Evolutionary conservation across 768 basidiomycete genomes (phyloP), one percentile per base, ranked within the genome.

Genomic region (Tremella mesenterica): DNA sequence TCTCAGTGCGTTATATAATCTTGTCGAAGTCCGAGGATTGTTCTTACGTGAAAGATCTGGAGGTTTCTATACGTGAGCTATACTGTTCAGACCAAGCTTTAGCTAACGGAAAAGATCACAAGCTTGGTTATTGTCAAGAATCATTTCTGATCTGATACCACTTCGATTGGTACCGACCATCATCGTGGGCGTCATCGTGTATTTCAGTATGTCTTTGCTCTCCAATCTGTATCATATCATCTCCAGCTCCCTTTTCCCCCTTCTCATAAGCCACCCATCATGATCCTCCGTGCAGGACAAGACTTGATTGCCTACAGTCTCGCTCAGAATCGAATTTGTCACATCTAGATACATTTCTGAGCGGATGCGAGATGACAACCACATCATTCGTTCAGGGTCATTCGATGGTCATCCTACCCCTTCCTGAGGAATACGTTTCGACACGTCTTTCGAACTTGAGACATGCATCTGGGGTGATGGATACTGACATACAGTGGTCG

Each of bases 1-100:
- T 14, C 8, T 9, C 47, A 70, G 89, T 62, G 89, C 92, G 0
- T 71, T 97, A 53, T 87, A 89, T 71, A 91, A 92, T 57, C 78
- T 95, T 41, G 82, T 91, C 1, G 85, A 85, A 69, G 79, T 85
- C 50, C 81, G 90, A 26, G 81, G 86, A 0, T 79, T 97, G 18
- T 97, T 96, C 78, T 76, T 95, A 29, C 81, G 92, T 9, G 92
- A 97, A 72, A 78, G 92, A 30, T 85, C 90, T 1, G 83, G 83
- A 44, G 77, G 78, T 2, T 93, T 88, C 72, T 95, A 93, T 70
- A 87, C 85, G 88, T 84, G 52, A 39, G 76, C 62, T 31, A 25
- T 10, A 27, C 13, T 13, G 6, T 9, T 20, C 29, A 10, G 9
- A 9, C n/a, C 23, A 26, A n/a, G n/a, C n/a, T n/a, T n/a, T n/a